Base-by-base conservation (phyloP, 257 asterid genomes). In the Phtheirospermum japonicum region DNA sequence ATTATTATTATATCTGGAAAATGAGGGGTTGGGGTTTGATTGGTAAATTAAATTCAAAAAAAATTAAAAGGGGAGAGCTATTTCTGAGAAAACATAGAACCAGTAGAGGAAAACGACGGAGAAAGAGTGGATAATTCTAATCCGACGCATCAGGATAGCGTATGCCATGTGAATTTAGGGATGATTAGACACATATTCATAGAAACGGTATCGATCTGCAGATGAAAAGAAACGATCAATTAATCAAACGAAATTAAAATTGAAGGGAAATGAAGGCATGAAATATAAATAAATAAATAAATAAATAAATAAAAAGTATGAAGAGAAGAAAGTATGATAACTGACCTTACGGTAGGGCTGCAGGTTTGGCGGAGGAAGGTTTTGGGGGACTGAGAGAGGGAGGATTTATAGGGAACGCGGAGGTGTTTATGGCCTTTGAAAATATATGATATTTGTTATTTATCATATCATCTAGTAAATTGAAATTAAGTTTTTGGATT, bases 41-140 rank as follows among this genome's bases (percentile, higher is more conserved):
- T 33, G 39, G 0, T 33, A 5, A 33, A 33, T 8, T 5, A 33
- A 33, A 23, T 0, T 5, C 39, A 33, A 33, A 33, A 7, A 8
- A n/a, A 42, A 40, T 49, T 13, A 49, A 13, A 49, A 6, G 55
- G 30, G 4, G 6, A 31, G 59, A 26, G 32, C 55, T 67, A 17
- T 17, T 61, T 76, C 81, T 5, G 82, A 79, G 55, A 83, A 77
- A 64, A 73, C 80, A 59, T 88, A 85, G 66, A 85, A 83, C 84
- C 90, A 85, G 42, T 88, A 76, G 19, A 88, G 96, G 61, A 88
- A 88, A 7, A 88, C 80, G 0, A 83, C 87, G 12, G 96, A 88
- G 65, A 88, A 83, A 13, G 96, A 88, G 64, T 88, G 94, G 52
- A 71, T 76, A 36, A 77, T 48, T 63, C 93, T 82, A 65, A 86